Conservation (phyloP, 2,329 filamentous ascomycete species). For the Fonsecaea pugnacius region DNA sequence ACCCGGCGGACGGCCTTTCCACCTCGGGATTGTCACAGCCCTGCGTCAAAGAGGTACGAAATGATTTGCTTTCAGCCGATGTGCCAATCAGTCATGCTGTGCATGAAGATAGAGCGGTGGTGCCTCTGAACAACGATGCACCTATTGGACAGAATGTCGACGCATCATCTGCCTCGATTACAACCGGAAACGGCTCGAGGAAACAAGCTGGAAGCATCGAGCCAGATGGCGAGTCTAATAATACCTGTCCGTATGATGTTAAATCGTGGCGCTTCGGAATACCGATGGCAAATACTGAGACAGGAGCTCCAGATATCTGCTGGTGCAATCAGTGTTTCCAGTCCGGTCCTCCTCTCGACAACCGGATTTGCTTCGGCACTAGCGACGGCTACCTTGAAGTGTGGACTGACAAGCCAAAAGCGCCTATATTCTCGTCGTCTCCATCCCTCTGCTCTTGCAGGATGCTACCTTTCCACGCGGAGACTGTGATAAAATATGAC, state of each 20-base stretch:
- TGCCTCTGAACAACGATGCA: slow-evolving; percentile 9
- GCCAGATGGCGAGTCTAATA: slow-evolving; percentile 3
- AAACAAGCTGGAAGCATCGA: slow-evolving; percentile 4
- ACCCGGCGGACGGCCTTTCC: not conserved
- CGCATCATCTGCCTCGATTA: not conserved
- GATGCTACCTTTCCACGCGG: slow-evolving; percentile 4
- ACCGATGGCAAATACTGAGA: slow-evolving; percentile 11
- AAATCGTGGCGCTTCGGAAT: slow-evolving; percentile 16
- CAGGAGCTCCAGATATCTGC: slow-evolving; percentile 9
- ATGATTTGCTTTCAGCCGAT: slow-evolving; percentile 9
- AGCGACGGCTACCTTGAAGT: slow-evolving; percentile 17
- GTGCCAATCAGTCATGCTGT: slow-evolving; percentile 7
- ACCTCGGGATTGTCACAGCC: slow-evolving; percentile 5
- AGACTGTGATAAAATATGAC: slow-evolving; percentile 13
- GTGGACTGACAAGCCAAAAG: slow-evolving; percentile 16
- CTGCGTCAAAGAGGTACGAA: slow-evolving; percentile 1
- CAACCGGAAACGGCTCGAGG: not conserved
- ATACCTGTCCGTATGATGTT: slow-evolving; percentile 8
- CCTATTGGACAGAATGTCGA: slow-evolving; percentile 3
- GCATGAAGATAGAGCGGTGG: slow-evolving; percentile 2
- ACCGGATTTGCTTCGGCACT: slow-evolving; percentile 18
- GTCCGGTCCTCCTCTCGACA: slow-evolving; percentile 4
- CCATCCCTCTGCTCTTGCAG: slow-evolving; percentile 11
- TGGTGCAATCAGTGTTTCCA: slow-evolving; percentile 20
- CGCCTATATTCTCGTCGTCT: slow-evolving; percentile 12